Conservation (phyloP, 306 rosid species). For the Arachis hypogaea region DNA sequence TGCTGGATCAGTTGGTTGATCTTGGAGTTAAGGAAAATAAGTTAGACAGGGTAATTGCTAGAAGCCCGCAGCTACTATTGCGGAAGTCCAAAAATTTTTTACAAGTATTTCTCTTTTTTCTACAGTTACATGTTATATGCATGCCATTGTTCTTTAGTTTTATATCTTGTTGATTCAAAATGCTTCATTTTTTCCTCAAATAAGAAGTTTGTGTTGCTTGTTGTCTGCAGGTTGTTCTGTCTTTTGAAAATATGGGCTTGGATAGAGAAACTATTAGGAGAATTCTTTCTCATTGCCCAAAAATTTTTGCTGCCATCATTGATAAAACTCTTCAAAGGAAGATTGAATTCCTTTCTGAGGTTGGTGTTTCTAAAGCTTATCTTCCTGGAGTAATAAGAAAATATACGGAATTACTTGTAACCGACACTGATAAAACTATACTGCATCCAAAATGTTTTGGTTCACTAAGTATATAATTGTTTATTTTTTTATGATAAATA, state of each 20-base stretch:
- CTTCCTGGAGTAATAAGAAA: conserved; percentile 72
- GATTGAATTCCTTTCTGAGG: conserved; percentile 15
- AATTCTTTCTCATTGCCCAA: too few species aligned
- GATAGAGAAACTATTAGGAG: too few species aligned
- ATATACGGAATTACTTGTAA: conserved; percentile 80
- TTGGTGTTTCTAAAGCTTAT: conserved; percentile 57
- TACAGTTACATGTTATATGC: conserved; percentile 14
- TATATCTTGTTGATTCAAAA: conserved; percentile 1
- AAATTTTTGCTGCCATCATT: too few species aligned
- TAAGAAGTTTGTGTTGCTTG: conserved; percentile 30
- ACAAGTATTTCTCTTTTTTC: conserved; percentile 57
- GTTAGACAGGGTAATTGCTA: conserved; percentile 65
- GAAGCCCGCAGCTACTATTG: conserved; percentile 78
- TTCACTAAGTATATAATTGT: background rate
- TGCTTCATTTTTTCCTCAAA: conserved; percentile 25
- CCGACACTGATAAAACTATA: conserved; percentile 62
- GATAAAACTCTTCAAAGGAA: too few species aligned
- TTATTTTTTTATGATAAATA: too few species aligned
- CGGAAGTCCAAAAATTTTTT: conserved; percentile 61
- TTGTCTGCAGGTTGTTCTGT: conserved; percentile 60
- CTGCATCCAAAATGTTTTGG: conserved; percentile 59
- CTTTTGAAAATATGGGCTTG: conserved; percentile 64
- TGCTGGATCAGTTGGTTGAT: too few species aligned
- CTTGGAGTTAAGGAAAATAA: conserved; percentile 34
- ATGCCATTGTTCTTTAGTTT: background rate